These are phyloP conservation scores for Fragilaria crotonensis DNA, from an alignment of 108 stramenopile species.

Conservation along the genomic window DNA sequence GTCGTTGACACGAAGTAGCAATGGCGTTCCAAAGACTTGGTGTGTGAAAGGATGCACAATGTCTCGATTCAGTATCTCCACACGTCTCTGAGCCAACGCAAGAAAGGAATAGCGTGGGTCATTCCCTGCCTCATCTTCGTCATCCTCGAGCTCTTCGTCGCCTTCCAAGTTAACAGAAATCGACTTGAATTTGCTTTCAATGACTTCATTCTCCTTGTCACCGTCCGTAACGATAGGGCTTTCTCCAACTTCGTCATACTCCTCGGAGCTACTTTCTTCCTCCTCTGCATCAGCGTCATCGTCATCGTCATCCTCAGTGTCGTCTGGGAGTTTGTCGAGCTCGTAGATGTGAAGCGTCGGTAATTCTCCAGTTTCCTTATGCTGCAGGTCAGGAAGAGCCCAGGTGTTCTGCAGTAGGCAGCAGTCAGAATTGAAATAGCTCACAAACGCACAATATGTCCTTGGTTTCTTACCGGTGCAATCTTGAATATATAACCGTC, in stretches of 20 bases:
- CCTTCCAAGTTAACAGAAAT: background rate
- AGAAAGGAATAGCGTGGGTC: slow-evolving; percentile 53
- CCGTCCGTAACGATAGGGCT: background rate
- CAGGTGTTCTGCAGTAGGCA: slow-evolving; percentile 49
- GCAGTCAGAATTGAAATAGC: slow-evolving; percentile 1
- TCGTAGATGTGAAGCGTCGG: slow-evolving; percentile 70
- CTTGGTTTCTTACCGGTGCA: slow-evolving; percentile 47
- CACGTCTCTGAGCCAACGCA: slow-evolving; percentile 65
- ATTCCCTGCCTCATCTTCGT: slow-evolving; percentile 3
- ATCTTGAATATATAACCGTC: slow-evolving; percentile 78
- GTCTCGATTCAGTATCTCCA: slow-evolving; percentile 49
- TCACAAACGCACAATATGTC: too few species aligned
- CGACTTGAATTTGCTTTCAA: background rate
- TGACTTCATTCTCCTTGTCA: slow-evolving; percentile 5
- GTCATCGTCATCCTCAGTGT: background rate
- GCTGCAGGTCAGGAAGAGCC: slow-evolving; percentile 59
- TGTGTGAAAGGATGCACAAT: slow-evolving; percentile 73
- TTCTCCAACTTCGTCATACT: slow-evolving; percentile 2
- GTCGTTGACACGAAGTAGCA: slow-evolving; percentile 62
- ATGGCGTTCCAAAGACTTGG: slow-evolving; percentile 70
- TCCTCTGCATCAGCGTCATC: slow-evolving; percentile 4
- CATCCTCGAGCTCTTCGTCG: slow-evolving; percentile 10
- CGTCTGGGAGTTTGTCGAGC: slow-evolving; percentile 39
- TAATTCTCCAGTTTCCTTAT: slow-evolving; percentile 76
- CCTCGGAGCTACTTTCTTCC: background rate